Percentiles rank a stretch among this genome's conserved stretches.
Conservation (phyloP, 257 asterid species). For the Capsicum rhomboideum region DNA sequence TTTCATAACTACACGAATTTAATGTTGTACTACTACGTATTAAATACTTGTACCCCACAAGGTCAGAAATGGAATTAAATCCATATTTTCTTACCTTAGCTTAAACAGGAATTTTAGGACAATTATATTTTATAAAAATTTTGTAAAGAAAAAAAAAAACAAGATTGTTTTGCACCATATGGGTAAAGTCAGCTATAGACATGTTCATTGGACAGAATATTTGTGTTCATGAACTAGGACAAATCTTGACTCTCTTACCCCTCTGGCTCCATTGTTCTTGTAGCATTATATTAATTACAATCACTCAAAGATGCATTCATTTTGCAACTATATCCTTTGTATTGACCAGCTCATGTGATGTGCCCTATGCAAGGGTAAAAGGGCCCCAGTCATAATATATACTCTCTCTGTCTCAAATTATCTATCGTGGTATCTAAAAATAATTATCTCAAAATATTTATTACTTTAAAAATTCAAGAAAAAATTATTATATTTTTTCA, state of each 20-base stretch:
- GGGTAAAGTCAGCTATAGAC: conserved; percentile 2
- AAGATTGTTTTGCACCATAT: neutral
- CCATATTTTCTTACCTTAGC: neutral
- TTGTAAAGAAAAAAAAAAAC: neutral
- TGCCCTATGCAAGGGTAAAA: conserved; percentile 10
- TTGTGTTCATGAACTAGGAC: conserved; percentile 69
- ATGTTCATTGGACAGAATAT: conserved; percentile 35
- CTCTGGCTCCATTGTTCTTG: conserved; percentile 13
- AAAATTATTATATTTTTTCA: neutral
- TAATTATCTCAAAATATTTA: neutral
- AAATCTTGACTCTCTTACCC: conserved; percentile 28
- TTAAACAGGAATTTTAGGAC: neutral
- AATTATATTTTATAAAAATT: neutral
- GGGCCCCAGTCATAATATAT: neutral
- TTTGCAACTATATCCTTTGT: conserved; percentile 11
- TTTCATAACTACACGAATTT: neutral
- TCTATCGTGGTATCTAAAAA: neutral
- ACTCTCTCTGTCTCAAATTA: neutral
- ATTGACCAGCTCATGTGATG: conserved; percentile 36
- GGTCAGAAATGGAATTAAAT: neutral
- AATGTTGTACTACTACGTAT: neutral
- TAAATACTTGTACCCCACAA: neutral
- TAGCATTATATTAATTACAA: conserved; percentile 26
- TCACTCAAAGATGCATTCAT: conserved; percentile 45
- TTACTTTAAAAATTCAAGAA: neutral